phyloP scores from a whole-genome alignment of 106 monocot species.

The Narthecium ossifragum region DNA sequence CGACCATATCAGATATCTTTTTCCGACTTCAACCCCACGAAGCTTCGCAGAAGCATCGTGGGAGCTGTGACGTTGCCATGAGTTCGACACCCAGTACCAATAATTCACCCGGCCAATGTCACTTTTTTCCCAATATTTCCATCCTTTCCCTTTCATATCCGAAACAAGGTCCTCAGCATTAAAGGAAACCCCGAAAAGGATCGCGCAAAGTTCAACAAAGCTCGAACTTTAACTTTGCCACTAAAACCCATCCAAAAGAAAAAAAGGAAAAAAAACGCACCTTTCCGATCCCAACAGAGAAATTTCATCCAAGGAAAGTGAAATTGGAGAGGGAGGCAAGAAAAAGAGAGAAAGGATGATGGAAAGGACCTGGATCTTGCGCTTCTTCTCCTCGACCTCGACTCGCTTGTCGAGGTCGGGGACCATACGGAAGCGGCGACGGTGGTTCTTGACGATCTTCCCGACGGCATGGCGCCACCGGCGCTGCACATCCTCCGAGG shows the following conservation, averaged over 20 bases:
- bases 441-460: slow-evolving; percentile 44
- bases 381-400: slow-evolving; percentile 21
- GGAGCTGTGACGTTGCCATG: too few species aligned
- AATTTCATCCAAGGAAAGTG: neutral
- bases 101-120: too few species aligned
- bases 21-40: too few species aligned
- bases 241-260: neutral
- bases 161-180: too few species aligned
- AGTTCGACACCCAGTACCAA: too few species aligned
- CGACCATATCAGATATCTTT: too few species aligned
- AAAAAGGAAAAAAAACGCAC: neutral
- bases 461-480: slow-evolving; percentile 43
- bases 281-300: neutral
- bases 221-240: neutral
- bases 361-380: slow-evolving; percentile 13
- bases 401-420: slow-evolving; percentile 44
- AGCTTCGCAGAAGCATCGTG: too few species aligned
- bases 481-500: slow-evolving; percentile 41
- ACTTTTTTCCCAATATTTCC: too few species aligned
- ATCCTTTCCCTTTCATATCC: too few species aligned
- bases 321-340: neutral
- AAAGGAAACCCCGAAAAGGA: too few species aligned
- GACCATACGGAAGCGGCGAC: slow-evolving; percentile 46
- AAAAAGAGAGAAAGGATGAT: neutral
- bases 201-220: too few species aligned